Conservation (phyloP, 2,329 filamentous ascomycete genomes). For the Lachnellula hyalina region DNA sequence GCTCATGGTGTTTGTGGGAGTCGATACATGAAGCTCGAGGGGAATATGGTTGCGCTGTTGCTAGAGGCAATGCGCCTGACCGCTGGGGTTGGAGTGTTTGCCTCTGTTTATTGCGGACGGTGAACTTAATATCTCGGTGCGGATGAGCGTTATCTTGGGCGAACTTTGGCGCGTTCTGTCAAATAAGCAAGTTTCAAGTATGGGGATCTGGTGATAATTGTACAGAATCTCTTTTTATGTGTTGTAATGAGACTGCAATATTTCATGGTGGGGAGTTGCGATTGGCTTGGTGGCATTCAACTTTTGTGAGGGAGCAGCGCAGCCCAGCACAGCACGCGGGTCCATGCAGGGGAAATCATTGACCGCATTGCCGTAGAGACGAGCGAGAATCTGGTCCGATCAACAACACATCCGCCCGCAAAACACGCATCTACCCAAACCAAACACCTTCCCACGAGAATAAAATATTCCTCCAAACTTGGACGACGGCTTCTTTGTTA, state of each 20-base stretch:
- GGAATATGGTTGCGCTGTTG: constrained; percentile 7
- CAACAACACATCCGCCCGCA: constrained; percentile 17
- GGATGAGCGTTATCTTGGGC: too few relatives aligned
- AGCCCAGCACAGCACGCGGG: constrained; percentile 10
- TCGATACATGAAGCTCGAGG: constrained; percentile 25
- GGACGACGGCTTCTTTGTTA: constrained; percentile 1
- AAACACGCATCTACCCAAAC: neutral
- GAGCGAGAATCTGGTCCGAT: neutral
- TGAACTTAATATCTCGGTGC: neutral
- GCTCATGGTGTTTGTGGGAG: constrained; percentile 51
- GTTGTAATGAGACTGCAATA: too few relatives aligned
- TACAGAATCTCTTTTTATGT: too few relatives aligned
- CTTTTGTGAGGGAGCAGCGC: neutral
- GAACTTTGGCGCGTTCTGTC: too few relatives aligned
- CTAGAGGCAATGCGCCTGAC: constrained; percentile 21
- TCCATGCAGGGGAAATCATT: too few relatives aligned
- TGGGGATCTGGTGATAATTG: neutral
- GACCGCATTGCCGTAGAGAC: constrained; percentile 17
- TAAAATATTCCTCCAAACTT: neutral
- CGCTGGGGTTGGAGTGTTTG: constrained; percentile 1
- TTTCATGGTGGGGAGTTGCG: constrained; percentile 16
- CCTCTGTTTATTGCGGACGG: constrained; percentile 7
- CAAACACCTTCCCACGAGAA: neutral
- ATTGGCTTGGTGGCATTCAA: neutral
- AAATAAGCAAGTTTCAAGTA: neutral